Conservation (phyloP, 495 filamentous ascomycete genomes). For the Xylaria intraflava region DNA sequence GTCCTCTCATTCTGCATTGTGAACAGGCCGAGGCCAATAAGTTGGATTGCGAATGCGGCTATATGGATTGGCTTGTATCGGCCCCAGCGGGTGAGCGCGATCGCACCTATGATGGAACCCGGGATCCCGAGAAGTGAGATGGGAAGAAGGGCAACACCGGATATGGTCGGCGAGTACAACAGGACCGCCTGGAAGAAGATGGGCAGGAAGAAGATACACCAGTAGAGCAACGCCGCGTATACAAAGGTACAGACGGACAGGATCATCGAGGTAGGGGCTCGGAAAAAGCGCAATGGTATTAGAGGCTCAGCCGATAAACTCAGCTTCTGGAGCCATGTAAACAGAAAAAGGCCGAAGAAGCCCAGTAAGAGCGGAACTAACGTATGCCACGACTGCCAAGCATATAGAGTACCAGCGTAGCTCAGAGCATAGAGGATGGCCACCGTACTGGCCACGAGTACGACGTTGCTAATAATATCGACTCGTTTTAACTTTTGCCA, state of each 20-base stretch:
- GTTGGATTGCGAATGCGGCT: too few relatives aligned
- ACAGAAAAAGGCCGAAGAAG: slow-evolving; percentile 6
- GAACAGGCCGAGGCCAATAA: too few relatives aligned
- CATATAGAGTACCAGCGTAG: neutral
- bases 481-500: neutral
- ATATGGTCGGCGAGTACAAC: neutral
- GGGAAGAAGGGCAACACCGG: neutral
- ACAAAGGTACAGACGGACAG: slow-evolving; percentile 9
- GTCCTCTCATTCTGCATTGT: too few relatives aligned
- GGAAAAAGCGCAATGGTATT: slow-evolving; percentile 29
- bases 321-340: slow-evolving; percentile 21
- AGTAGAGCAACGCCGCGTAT: slow-evolving; percentile 13
- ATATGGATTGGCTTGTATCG: too few relatives aligned
- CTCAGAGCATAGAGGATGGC: neutral
- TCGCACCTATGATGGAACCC: too few relatives aligned
- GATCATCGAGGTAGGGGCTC: slow-evolving; percentile 28
- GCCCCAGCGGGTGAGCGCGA: too few relatives aligned
- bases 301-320: slow-evolving; percentile 23
- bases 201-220: slow-evolving; percentile 40
- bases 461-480: neutral
- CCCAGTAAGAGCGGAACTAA: neutral
- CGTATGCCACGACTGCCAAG: neutral
- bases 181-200: slow-evolving; percentile 39
- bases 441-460: neutral
- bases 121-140: too few relatives aligned